Evolutionary conservation across 257 asterid genomes (phyloP).

Genomic region (Primulina tabacum): DNA sequence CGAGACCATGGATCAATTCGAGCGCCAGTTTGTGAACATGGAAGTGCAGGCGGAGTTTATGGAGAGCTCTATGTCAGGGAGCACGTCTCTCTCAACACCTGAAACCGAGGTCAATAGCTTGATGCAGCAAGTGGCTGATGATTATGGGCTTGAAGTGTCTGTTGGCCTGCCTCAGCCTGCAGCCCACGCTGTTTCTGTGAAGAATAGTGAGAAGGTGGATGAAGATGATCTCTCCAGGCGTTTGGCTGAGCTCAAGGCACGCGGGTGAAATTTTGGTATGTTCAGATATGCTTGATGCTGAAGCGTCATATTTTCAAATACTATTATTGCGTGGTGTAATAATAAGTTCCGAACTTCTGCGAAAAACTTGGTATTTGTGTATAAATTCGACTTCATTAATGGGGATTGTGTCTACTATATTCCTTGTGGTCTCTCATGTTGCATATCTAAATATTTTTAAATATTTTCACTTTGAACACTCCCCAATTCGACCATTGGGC

Average conservation of each 20-base stretch:
- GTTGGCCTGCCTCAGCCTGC: constrained; percentile 94
- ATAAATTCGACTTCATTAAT: not conserved
- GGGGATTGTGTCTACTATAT: not conserved
- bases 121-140: constrained; percentile 99
- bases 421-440: not conserved
- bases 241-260: constrained; percentile 93
- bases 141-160: constrained; percentile 92
- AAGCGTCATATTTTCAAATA: not conserved
- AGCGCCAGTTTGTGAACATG: constrained; percentile 93
- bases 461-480: no score
- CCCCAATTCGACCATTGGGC: not conserved
- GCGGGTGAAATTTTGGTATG: constrained; percentile 48
- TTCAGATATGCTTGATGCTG: not conserved
- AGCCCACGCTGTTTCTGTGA: constrained; percentile 58
- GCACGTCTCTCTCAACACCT: constrained; percentile 90
- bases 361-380: not conserved
- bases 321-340: not conserved
- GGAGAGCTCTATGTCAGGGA: constrained; percentile 98
- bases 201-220: constrained; percentile 67
- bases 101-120: constrained; percentile 84
- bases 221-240: constrained; percentile 93
- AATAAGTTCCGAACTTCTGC: not conserved
- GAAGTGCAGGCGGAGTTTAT: constrained; percentile 98
- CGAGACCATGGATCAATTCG: constrained; percentile 93
- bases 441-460: not conserved